phyloP scores from a whole-genome alignment of 2,329 filamentous ascomycete genomes.

The Dactylonectria estremocensis region DNA sequence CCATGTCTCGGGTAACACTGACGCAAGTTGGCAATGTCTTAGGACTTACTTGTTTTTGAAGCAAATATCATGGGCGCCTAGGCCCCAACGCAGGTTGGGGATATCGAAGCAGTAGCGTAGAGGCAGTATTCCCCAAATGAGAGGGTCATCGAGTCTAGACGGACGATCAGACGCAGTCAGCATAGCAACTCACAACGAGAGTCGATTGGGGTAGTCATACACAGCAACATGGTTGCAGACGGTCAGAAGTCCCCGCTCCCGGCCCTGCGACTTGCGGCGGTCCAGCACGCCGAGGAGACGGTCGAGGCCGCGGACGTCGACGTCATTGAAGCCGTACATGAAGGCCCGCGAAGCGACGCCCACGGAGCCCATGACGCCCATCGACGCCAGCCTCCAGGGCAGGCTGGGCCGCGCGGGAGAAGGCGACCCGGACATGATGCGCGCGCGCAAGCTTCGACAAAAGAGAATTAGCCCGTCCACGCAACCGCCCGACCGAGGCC shows the following conservation, averaged over 20 bases:
- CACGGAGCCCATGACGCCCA: constrained; percentile 80
- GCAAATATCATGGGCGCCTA: constrained; percentile 96
- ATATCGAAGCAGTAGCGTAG: constrained; percentile 79
- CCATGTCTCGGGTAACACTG: neutral
- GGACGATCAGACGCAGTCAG: constrained; percentile 24
- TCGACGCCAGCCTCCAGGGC: constrained; percentile 82
- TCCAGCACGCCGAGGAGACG: constrained; percentile 84
- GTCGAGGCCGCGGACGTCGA: constrained; percentile 84
- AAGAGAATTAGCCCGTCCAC: constrained; percentile 11
- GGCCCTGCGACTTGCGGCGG: constrained; percentile 73
- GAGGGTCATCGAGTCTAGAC: constrained; percentile 89
- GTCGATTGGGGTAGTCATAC: constrained; percentile 46
- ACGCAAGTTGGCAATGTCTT: neutral
- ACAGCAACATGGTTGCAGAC: constrained; percentile 64
- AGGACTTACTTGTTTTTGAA: constrained; percentile 83
- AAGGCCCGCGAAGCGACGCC: constrained; percentile 81
- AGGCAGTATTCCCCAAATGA: constrained; percentile 93
- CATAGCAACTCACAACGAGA: neutral
- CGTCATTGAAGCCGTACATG: constrained; percentile 79
- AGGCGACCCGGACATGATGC: constrained; percentile 42
- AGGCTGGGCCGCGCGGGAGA: constrained; percentile 67
- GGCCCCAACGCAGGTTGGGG: constrained; percentile 85
- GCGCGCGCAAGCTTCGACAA: neutral
- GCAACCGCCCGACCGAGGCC: constrained; percentile 10
- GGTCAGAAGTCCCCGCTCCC: constrained; percentile 86